A percentile compares a stretch with the other conserved stretches of the same genome.
These are phyloP conservation scores for Tulasnella sp. DNA, from an alignment of 768 basidiomycete genomes.

Conservation along the genomic window DNA sequence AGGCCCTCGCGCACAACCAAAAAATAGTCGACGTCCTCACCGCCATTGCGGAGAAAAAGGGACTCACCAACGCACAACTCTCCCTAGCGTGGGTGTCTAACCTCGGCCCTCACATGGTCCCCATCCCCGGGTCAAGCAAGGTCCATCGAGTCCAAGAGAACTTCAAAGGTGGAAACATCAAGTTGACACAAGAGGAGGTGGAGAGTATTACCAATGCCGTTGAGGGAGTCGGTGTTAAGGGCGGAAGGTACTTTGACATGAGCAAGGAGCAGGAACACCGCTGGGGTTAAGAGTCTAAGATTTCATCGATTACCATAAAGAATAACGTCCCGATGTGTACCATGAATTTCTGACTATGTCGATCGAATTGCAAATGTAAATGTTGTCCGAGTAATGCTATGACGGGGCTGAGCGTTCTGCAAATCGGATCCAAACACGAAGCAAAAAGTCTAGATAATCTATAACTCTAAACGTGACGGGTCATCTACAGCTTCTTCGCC, in stretches of 20 bases:
- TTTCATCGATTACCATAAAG: too few species aligned
- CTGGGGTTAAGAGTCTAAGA: slow-evolving; percentile 2
- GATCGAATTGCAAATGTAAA: too few species aligned
- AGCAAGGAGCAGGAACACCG: not conserved
- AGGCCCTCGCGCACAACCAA: slow-evolving; percentile 33
- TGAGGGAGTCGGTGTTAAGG: not conserved
- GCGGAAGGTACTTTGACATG: slow-evolving; percentile 4
- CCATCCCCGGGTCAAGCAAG: slow-evolving; percentile 32
- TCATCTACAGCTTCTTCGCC: not conserved
- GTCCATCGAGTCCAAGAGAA: slow-evolving; percentile 10
- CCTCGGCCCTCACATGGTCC: slow-evolving; percentile 33
- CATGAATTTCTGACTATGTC: too few species aligned
- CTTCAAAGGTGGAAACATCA: not conserved
- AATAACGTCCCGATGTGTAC: too few species aligned
- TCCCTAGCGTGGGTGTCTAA: slow-evolving; percentile 33
- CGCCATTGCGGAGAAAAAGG: slow-evolving; percentile 31
- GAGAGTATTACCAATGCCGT: not conserved
- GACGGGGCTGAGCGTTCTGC: too few species aligned
- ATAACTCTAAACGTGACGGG: not conserved
- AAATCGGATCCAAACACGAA: not conserved
- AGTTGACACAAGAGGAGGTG: not conserved
- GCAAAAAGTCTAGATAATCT: not conserved
- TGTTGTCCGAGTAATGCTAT: too few species aligned
- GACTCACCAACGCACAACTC: slow-evolving; percentile 31
- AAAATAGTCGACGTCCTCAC: slow-evolving; percentile 32